Evolutionary conservation across 352 stramenopile species (phyloP).

Genomic region (Phytopythium vexans): DNA sequence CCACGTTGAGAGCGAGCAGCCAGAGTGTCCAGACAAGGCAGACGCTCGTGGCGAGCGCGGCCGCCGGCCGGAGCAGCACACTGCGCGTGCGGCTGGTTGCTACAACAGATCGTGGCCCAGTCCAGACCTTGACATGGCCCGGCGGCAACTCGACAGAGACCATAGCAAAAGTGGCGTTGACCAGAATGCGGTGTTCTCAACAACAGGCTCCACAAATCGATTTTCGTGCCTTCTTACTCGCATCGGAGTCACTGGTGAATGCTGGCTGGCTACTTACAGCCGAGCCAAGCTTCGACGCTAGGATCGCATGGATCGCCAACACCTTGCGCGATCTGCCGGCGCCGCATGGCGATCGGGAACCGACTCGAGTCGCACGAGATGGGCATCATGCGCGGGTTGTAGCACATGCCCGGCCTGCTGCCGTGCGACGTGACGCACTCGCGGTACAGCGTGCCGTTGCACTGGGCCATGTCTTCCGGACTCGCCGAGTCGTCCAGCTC

Average conservation of each 20-base stretch:
- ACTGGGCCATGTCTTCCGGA: conserved; percentile 17
- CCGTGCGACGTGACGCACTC: conserved; percentile 15
- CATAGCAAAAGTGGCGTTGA: no score
- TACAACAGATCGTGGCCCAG: no score
- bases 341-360: conserved; percentile 21
- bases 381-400: conserved; percentile 24
- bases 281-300: conserved; percentile 26
- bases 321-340: conserved; percentile 14
- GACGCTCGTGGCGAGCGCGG: no score
- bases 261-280: conserved; percentile 22
- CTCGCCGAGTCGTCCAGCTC: conserved; percentile 13
- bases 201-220: no score
- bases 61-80: no score
- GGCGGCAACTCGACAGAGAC: no score
- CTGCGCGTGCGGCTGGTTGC: no score
- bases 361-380: conserved; percentile 21
- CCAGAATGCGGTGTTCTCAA: no score
- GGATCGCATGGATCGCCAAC: conserved; percentile 22
- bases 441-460: conserved; percentile 39
- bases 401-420: conserved; percentile 25
- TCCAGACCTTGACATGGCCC: no score
- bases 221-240: no score
- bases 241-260: no score
- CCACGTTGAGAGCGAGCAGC: conserved; percentile 19
- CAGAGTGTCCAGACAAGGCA: conserved; percentile 21